Percentiles rank a stretch among this genome's conserved stretches.
Evolutionary conservation across 2,329 filamentous ascomycete genomes (phyloP).

Genomic region (Epichloe glyceriae): DNA sequence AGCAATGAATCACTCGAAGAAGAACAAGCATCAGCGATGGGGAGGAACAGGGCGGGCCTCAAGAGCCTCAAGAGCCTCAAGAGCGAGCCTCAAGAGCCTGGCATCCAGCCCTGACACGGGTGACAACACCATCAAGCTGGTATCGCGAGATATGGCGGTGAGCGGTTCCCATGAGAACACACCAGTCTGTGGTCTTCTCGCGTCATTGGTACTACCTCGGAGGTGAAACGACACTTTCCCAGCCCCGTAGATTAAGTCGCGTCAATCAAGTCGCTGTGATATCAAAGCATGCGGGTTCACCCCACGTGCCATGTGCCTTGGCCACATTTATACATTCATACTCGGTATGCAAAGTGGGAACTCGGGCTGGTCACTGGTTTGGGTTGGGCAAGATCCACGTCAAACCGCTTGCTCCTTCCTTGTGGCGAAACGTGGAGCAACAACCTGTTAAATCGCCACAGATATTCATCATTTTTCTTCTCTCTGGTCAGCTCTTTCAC

Average conservation of each 20-base stretch:
- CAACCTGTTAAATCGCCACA: too few relatives aligned
- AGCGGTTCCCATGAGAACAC: not conserved
- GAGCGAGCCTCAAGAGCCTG: not conserved
- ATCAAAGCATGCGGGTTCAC: not conserved
- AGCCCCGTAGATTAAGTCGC: too few relatives aligned
- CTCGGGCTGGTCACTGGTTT: not conserved
- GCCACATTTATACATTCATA: conserved; percentile 1
- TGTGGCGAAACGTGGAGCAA: not conserved
- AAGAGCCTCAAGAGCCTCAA: not conserved
- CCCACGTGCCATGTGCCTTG: conserved; percentile 12
- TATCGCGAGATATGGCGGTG: not conserved
- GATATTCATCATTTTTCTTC: too few relatives aligned
- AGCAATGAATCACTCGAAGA: not conserved
- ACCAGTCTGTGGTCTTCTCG: not conserved
- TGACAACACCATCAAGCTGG: not conserved
- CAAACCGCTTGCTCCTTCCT: not conserved
- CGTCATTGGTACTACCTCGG: not conserved
- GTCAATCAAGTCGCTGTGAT: too few relatives aligned
- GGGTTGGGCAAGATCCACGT: not conserved
- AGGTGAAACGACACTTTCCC: not conserved
- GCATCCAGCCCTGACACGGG: not conserved
- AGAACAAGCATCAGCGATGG: not conserved
- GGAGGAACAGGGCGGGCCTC: conserved; percentile 1
- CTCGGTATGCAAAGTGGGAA: not conserved
- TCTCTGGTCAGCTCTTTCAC: too few relatives aligned